These are phyloP conservation scores for Phytophthora hybrid DNA, from an alignment of 352 stramenopile species.

Conservation along the genomic window DNA sequence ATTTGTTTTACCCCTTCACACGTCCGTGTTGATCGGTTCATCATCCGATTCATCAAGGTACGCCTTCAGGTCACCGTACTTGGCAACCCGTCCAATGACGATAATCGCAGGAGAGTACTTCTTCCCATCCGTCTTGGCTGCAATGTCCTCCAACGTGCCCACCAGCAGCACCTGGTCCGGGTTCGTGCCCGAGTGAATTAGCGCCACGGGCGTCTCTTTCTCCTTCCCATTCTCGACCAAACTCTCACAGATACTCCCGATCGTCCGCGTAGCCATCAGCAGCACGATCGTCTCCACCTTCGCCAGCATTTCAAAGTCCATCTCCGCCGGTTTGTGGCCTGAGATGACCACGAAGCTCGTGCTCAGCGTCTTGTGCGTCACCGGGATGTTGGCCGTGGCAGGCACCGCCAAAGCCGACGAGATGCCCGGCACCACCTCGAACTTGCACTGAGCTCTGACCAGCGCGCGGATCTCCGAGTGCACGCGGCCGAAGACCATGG, in stretches of 20 bases:
- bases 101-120: conserved; percentile 83
- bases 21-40: conserved; percentile 41
- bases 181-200: conserved; percentile 70
- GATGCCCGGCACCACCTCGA: conserved; percentile 75
- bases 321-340: conserved; percentile 71
- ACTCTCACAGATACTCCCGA: conserved; percentile 50
- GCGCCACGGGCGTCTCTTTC: conserved; percentile 55
- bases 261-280: conserved; percentile 69
- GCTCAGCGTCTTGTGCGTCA: conserved; percentile 78
- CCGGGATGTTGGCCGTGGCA: conserved; percentile 65
- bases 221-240: conserved; percentile 54
- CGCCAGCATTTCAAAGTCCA: conserved; percentile 63
- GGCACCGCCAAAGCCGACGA: conserved; percentile 72
- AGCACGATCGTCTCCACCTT: conserved; percentile 66
- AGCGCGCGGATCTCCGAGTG: conserved; percentile 77
- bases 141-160: conserved; percentile 61
- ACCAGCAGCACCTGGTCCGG: conserved; percentile 64
- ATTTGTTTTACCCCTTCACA: conserved; percentile 18
- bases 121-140: conserved; percentile 47
- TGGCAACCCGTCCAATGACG: conserved; percentile 66
- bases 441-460: conserved; percentile 51
- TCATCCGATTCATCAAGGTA: conserved; percentile 66
- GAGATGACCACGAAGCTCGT: conserved; percentile 73
- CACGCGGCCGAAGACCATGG: conserved; percentile 79
- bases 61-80: conserved; percentile 61